Evolutionary conservation across 768 basidiomycete genomes (phyloP), one percentile per base, ranked within the genome.

Genomic region (Xerocomellus amylosporus): DNA sequence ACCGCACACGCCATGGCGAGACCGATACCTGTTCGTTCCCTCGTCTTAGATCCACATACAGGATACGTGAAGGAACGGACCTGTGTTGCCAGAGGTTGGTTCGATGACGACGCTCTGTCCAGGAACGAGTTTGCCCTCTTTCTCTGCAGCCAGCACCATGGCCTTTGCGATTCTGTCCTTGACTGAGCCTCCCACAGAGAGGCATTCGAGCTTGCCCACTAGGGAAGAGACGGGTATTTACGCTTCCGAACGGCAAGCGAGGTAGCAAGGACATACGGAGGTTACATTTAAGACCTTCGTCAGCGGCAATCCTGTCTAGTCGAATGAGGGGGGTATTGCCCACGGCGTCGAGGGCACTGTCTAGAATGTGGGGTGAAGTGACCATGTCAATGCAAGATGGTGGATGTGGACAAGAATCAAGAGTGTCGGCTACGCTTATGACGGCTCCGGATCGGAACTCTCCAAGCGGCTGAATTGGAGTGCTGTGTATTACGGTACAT

Each of bases 131-230:
- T 77, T 84, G 33, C 94, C 95, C 33, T 92, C 86, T 50, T 78
- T 77, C 77, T 99, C 97, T 7, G 96, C 97, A n/a, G 87, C 82
- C 59, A 93, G 87, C 2, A 98, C 84, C 96, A 99, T 99, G 12
- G 92, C 85, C 70, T 93, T 95, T 26, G 94, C 95, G 49, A 98
- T 96, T 54, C 95, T 79, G 68, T 98, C 96, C 75, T 99, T 99
- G 55, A 98, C 88, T 3, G 90, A 93, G 3, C 96, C 96, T 10
- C 96, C 97, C 2, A 85, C 87, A 19, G 90, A 93, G 66, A 90
- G 81, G 68, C 83, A 98, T 64, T 99, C 96, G 15, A 90, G 78
- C 72, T 97, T 98, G 8, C 80, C 95, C 66, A 96, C 90, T 95
- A n/a, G 5, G 33, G 31, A 17, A 15, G 30, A 28, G 6, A 7